Evolutionary conservation across 495 filamentous ascomycete genomes (phyloP), one percentile per base, ranked within the genome.

Genomic region (Pseudomonodictys pantanalensis): DNA sequence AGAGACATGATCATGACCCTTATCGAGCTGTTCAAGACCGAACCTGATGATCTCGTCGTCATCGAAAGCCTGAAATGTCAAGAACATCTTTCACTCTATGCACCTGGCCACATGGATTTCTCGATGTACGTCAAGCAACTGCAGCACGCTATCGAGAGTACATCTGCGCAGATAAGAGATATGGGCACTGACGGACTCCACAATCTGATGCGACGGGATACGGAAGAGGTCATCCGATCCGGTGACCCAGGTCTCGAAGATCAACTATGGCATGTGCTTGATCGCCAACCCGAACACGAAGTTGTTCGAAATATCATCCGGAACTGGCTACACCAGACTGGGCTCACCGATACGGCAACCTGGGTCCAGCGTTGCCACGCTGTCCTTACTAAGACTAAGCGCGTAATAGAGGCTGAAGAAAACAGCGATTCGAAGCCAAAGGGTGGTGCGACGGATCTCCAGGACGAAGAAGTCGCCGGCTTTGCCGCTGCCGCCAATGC

Each of bases 381-480:
- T 50, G 84, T 96, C 15, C 81, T 97, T 69, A 95, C 91, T 38
- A 96, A 91, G 78, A 91, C 89, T 0, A 85, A 83, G 62, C 75
- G 78, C 15, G 86, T 84, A 69, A 74, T 73, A 2, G 75, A 81
- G 17, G 78, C 85, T 7, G 69, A 75, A 7, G 70, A 78, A 29
- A 74, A 74, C 12, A 70, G 67, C 4, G 75, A 80, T 17, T 65
- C 75, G 1, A 69, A 74, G 25, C 72, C 72, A 29, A 86, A 83
- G 42, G 67, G 75, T 32, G 77, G 77, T 2, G 78, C 78, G 0
- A 79, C 86, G 8, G 95, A 97, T 62, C 73, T 97, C 3, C 87
- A 92, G 52, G 93, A 99, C 70, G 93, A 99, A 67, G 93, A 99
- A 69, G 92, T 95, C 35, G 92, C 93, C 43, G 93, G 92, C 0